A percentile compares a stretch with the other conserved stretches of the same genome.
These are phyloP conservation scores for Yarrowia keelungensis DNA, from an alignment of 805 yeast genomes.

Conservation along the genomic window DNA sequence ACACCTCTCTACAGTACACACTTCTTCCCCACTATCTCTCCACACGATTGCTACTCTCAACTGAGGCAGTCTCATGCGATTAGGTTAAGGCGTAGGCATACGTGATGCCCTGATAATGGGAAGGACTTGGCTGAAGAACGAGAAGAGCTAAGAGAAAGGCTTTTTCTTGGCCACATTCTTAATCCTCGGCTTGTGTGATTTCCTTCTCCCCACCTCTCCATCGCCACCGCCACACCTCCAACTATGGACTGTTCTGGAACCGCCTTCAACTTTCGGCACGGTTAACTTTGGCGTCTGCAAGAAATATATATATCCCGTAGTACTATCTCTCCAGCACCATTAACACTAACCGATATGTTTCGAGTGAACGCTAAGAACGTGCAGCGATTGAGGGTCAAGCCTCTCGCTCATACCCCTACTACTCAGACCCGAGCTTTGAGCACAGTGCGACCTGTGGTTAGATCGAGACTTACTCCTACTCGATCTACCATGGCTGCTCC, in stretches of 20 bases:
- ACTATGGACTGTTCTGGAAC: slow-evolving; percentile 11
- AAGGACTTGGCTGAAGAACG: background rate
- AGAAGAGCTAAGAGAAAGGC: background rate
- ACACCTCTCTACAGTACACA: background rate
- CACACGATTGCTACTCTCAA: background rate
- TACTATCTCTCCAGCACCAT: no score
- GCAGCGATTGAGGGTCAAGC: slow-evolving; percentile 22
- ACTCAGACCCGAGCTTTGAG: slow-evolving; percentile 1
- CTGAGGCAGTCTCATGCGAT: slow-evolving; percentile 17
- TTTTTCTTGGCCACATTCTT: background rate
- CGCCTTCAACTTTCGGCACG: slow-evolving; percentile 29
- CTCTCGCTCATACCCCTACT: background rate
- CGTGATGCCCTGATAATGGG: background rate
- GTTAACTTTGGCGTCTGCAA: background rate
- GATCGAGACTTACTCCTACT: no score
- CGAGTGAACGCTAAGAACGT: slow-evolving; percentile 27
- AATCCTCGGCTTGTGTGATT: background rate
- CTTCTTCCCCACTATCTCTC: background rate
- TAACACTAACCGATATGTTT: background rate
- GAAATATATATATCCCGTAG: slow-evolving; percentile 1
- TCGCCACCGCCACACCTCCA: slow-evolving; percentile 23
- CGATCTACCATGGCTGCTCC: no score
- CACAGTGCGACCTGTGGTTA: background rate
- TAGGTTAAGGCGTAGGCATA: slow-evolving; percentile 24
- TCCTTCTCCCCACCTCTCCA: no score